Percentiles rank a stretch among this genome's conserved stretches.
These are phyloP conservation scores for Rhizopus stolonifer DNA, from an alignment of 371 early-diverging fungal species.

Conservation along the genomic window DNA sequence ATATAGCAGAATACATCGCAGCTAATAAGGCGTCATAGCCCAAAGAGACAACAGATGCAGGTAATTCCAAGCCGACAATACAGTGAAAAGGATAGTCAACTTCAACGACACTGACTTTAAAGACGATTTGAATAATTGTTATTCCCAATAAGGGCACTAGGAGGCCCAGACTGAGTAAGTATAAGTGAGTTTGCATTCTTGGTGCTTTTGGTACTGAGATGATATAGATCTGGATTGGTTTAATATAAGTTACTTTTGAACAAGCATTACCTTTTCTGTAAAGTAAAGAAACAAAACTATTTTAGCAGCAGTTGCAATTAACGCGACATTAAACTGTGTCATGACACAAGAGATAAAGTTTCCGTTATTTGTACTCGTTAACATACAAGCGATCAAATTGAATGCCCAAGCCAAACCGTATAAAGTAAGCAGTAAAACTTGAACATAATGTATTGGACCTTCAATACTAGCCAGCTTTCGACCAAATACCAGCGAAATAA, in stretches of 20 bases:
- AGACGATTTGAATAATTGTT: slow-evolving; percentile 42
- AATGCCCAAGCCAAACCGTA: slow-evolving; percentile 52
- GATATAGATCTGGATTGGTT: slow-evolving; percentile 32
- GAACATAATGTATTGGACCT: slow-evolving; percentile 50
- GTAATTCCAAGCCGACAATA: slow-evolving; percentile 39
- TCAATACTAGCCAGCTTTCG: slow-evolving; percentile 50
- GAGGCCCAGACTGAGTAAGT: slow-evolving; percentile 43
- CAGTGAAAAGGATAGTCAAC: slow-evolving; percentile 40
- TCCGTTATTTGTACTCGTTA: slow-evolving; percentile 56
- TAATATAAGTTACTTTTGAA: not conserved
- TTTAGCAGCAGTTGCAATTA: slow-evolving; percentile 47
- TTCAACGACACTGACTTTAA: slow-evolving; percentile 25
- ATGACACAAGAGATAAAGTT: slow-evolving; percentile 51
- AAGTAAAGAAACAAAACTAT: slow-evolving; percentile 52
- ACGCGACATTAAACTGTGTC: slow-evolving; percentile 39
- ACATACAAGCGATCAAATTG: slow-evolving; percentile 49
- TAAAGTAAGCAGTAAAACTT: slow-evolving; percentile 40
- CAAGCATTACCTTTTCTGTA: slow-evolving; percentile 51
- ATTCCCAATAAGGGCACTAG: slow-evolving; percentile 44
- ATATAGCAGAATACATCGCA: slow-evolving; percentile 34
- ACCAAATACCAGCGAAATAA: slow-evolving; percentile 54
- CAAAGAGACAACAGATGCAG: slow-evolving; percentile 47
- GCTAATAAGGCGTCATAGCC: slow-evolving; percentile 48
- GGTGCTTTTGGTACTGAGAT: slow-evolving; percentile 43
- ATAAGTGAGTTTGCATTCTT: slow-evolving; percentile 41